A percentile compares a stretch with the other conserved stretches of the same genome.
Conservation (phyloP, 176 grass and related monocot species). For the Canna indica region DNA sequence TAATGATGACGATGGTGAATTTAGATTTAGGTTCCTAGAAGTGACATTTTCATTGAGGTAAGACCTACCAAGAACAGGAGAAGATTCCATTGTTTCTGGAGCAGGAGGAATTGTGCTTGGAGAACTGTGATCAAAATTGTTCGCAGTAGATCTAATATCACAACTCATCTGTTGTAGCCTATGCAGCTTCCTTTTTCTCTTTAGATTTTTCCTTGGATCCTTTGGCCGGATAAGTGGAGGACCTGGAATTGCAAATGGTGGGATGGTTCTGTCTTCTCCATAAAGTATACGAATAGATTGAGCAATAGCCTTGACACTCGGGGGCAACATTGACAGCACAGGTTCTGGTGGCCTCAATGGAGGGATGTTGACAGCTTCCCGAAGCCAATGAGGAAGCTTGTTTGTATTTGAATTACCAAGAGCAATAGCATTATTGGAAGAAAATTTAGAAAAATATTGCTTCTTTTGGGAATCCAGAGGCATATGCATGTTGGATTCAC, state of each 20-base stretch:
- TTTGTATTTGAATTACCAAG: constrained; percentile 58
- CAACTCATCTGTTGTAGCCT: constrained; percentile 27
- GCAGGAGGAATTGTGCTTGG: constrained; percentile 11
- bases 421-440: constrained; percentile 27
- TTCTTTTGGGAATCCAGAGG: constrained; percentile 26
- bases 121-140: constrained; percentile 14
- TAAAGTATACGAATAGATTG: constrained; percentile 67
- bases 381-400: constrained; percentile 96
- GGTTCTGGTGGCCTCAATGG: constrained; percentile 35
- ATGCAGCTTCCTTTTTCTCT: constrained; percentile 40
- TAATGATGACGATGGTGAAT: constrained; percentile 37
- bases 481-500: constrained; percentile 35
- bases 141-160: constrained; percentile 20
- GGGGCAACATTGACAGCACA: constrained; percentile 52
- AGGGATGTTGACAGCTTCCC: constrained; percentile 68
- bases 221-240: constrained; percentile 48
- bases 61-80: background rate
- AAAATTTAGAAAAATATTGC: constrained; percentile 13
- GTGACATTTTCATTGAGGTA: constrained; percentile 13
- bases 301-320: constrained; percentile 65
- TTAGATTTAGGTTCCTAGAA: constrained; percentile 36
- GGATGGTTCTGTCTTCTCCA: constrained; percentile 68
- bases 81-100: constrained; percentile 20
- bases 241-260: constrained; percentile 62
- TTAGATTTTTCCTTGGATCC: constrained; percentile 66